Evolutionary conservation across 805 yeast genomes (phyloP), one percentile per base, ranked within the genome.

Genomic region (Phaffomyces opuntiae): DNA sequence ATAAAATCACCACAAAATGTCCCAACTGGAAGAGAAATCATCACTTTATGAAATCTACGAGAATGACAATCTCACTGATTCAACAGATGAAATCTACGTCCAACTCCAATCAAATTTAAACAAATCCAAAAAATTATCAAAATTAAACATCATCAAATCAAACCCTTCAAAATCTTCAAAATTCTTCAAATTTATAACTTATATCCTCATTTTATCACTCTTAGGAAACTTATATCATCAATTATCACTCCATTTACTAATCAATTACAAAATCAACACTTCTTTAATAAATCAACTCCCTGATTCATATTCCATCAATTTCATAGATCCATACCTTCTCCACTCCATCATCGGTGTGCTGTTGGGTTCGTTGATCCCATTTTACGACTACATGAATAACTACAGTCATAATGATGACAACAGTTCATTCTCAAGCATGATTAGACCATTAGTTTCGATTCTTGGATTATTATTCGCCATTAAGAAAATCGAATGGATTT

Each of bases 391-490:
- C 9, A 11, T 35, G 7, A 17, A 5, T 7, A 33, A 33, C 2
- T 5, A 9, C 2, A 35, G 19, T 17, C 8, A 43, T 5, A 17
- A 5, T 9, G 37, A 35, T 29, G 16, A 21, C 7, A 21, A 21
- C 24, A 17, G 19, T 17, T 5, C 34, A 19, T 26, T 14, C 39
- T 39, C 51, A 12, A 36, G 51, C 26, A 47, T 69, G 26, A 53
- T 72, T 3, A 63, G 75, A 53, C 58, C 80, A 19, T 62, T 70
- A 39, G 75, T 83, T 46, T 83, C 87, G 3, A 73, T 83, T 54
- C 64, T 84, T 38, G 95, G 95, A 3, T 75, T 85, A 33, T 73
- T 81, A 5, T 84, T 80, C 56, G 88, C 87, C 24, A 73, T 85
- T 32, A 73, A 86, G 53, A 80, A 77, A 51, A 68, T 81, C 35